These are phyloP conservation scores for Trichosporon inkin DNA, from an alignment of 1,284 basidiomycete species.

Conservation along the genomic window DNA sequence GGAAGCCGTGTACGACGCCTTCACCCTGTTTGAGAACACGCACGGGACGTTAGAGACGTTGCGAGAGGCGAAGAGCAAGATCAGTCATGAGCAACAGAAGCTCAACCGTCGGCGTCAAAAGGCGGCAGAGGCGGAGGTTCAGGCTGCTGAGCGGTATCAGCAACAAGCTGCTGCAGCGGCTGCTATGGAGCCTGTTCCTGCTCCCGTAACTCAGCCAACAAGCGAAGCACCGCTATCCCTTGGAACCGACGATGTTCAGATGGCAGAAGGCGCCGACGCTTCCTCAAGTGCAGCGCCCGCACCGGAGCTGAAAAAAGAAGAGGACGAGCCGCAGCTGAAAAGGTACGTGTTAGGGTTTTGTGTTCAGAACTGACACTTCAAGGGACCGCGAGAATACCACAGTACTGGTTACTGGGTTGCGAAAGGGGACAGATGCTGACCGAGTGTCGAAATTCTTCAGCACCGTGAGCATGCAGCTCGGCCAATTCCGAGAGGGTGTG, in stretches of 20 bases:
- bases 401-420: slow-evolving; percentile 75
- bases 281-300: slow-evolving; percentile 14
- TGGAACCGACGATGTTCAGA: slow-evolving; percentile 6
- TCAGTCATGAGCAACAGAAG: slow-evolving; percentile 63
- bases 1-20: slow-evolving; percentile 83
- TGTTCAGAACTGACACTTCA: slow-evolving; percentile 8
- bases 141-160: slow-evolving; percentile 23
- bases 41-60: slow-evolving; percentile 69
- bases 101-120: slow-evolving; percentile 64
- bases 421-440: slow-evolving; percentile 58
- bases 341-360: slow-evolving; percentile 22
- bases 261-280: neutral
- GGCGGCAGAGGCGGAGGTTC: slow-evolving; percentile 49
- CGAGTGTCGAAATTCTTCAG: slow-evolving; percentile 73
- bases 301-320: slow-evolving; percentile 13
- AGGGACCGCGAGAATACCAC: slow-evolving; percentile 96
- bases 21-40: slow-evolving; percentile 77
- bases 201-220: slow-evolving; percentile 8
- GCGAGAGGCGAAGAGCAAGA: slow-evolving; percentile 62
- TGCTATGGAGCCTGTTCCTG: slow-evolving; percentile 3
- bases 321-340: slow-evolving; percentile 29
- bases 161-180: neutral
- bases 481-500: neutral
- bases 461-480: slow-evolving; percentile 59
- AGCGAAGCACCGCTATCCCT: neutral